phyloP scores from a whole-genome alignment of 1,139 yeast genomes.

The Zygosaccharomyces sapae region DNA sequence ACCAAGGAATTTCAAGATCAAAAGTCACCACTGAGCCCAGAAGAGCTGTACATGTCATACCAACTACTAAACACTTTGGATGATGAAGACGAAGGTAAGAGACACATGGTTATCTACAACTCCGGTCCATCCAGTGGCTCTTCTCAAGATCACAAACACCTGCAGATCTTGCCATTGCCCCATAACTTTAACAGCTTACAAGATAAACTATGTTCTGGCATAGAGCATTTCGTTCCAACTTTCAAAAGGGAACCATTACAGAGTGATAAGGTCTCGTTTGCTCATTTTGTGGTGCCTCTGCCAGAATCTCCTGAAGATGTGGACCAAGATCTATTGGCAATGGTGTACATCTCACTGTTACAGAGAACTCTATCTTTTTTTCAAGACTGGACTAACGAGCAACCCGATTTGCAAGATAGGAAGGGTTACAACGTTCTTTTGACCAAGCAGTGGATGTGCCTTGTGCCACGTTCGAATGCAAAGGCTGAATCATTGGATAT shows the following conservation, averaged over 20 bases:
- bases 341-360: slow-evolving; percentile 65
- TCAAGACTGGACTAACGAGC: slow-evolving; percentile 46
- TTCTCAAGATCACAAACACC: slow-evolving; percentile 86
- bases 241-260: slow-evolving; percentile 56
- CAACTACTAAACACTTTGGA: slow-evolving; percentile 45
- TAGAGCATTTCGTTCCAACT: slow-evolving; percentile 53
- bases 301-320: slow-evolving; percentile 46
- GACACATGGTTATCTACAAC: slow-evolving; percentile 78
- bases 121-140: slow-evolving; percentile 89
- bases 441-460: slow-evolving; percentile 77
- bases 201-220: slow-evolving; percentile 46
- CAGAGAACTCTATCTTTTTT: slow-evolving; percentile 65
- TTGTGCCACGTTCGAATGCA: slow-evolving; percentile 69
- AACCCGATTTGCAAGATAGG: slow-evolving; percentile 22
- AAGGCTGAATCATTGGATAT: slow-evolving; percentile 37
- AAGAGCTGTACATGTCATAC: slow-evolving; percentile 61
- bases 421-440: slow-evolving; percentile 72
- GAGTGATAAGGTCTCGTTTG: slow-evolving; percentile 62
- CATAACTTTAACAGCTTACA: slow-evolving; percentile 56
- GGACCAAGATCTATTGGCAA: slow-evolving; percentile 48
- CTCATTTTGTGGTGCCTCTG: slow-evolving; percentile 72
- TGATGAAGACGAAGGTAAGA: slow-evolving; percentile 35
- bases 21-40: slow-evolving; percentile 61
- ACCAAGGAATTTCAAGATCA: slow-evolving; percentile 74
- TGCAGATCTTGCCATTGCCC: slow-evolving; percentile 79